Evolutionary conservation across 495 filamentous ascomycete genomes (phyloP), one percentile per base, ranked within the genome.

Genomic region (Neurospora sp.): DNA sequence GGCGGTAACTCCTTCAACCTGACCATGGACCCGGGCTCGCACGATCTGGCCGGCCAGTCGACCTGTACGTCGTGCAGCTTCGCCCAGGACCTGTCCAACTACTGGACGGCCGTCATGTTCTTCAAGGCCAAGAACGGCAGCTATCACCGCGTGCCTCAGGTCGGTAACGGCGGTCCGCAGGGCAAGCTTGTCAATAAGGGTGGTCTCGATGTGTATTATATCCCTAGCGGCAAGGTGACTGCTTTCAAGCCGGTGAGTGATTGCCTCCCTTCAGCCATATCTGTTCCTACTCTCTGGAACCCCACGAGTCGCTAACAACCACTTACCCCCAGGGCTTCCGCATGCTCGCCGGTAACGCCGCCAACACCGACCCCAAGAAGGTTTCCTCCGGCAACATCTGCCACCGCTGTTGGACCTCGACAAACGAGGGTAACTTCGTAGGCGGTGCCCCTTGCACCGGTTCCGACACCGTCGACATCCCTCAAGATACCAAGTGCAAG

Each of bases 21-120:
- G 78, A 86, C 84, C 73, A 93, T 93, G 90, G 85, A 87, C 74
- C 90, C 83, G n/a, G 70, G 37, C 35, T 71, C 16, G 3, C 81
- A 89, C 77, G 83, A 87, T 40, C 81, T 87, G 20, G 84, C 89
- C 38, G 79, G 85, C 40, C 71, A 77, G 53, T 91, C 92, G 0
- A 87, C 85, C 20, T 96, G 93, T 81, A 91, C 90, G 44, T 89
- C 91, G 14, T 93, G 91, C 80, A 85, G 83, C 1, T 88, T 93
- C 75, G 87, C 84, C 70, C 81, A 88, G 75, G 92, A 95, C 80
- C 85, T 90, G 79, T 91, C 89, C 79, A 93, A 91, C 83, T 94
- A 95, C 84, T 94, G 93, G 93, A 89, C 88, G 42, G 90, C 92
- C 22, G 83, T 84, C 77, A 85, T 94, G 73, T 93, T 90, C 81